Evolutionary conservation across 345 rosid species (phyloP), one percentile per base, ranked within the genome.

Genomic region (Isatis tinctoria): DNA sequence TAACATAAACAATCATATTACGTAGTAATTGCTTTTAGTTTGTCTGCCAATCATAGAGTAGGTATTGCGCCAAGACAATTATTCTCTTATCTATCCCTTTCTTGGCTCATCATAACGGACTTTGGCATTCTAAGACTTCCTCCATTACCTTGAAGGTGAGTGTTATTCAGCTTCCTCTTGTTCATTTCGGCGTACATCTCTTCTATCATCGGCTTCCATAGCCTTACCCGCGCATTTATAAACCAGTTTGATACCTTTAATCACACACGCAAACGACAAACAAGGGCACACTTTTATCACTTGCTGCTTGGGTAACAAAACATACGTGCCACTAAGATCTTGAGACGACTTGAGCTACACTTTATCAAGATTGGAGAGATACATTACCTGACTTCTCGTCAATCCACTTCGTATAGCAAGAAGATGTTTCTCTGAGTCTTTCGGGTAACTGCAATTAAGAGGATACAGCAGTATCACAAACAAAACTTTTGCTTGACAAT

Each of bases 181-280:
- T 88, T 94, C 95, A 90, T 85, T 74, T 94, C 97, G 0, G 83
- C 83, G 65, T 91, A 90, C 98, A 94, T 94, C 43, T 94, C 98
- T 82, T 91, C 98, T 10, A 94, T 94, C 98, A 91, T 85, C 10
- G 98, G 98, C 75, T 94, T 94, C 98, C 98, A 94, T 35, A 94
- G 85, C 2, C 98, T 92, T 62, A 94, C 98, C 0, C 98, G 87
- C 3, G 98, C 98, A 57, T 94, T 94, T 73, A 94, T 94, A 73
- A 94, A 94, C 98, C 98, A 94, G 73, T 91, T 94, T 6, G 98
- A 91, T 65, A 94, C 98, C 98, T 78, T 70, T 32, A 9, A 14
- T 10, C 66, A 70, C 60, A 62, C 37, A 61, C 36, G 47, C 40
- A 54, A 17, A 59, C 30, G 72, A 44, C 10, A 52, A 67, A 60